Base-by-base conservation (phyloP, 2,329 filamentous ascomycete genomes). In the Colletotrichum siamense region DNA sequence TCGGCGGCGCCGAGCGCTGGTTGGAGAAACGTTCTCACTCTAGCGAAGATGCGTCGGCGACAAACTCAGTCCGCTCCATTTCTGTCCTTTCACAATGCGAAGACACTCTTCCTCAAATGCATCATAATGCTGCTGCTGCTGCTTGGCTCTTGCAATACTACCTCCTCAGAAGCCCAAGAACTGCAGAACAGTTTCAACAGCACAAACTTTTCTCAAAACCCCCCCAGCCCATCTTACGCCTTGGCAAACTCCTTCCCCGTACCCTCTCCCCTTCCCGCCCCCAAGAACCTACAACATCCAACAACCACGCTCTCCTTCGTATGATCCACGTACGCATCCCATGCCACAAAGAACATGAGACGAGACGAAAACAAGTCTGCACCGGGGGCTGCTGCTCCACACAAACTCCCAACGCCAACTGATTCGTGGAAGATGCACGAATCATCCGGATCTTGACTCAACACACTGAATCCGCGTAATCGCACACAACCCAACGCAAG, bases 331-430 rank as follows among this genome's bases (percentile, higher is more conserved):
- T n/a, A 32, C 18, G 64, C 16, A 30, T 18, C 44, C 44, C 44
- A 13, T 52, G n/a, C 44, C 44, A 28, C 10, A 36, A 24, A 15
- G 2, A 26, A 66, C 28, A 66, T 67, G 44, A 68, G 65, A 68
- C 65, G 65, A 68, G 65, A 68, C 49, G 65, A 57, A 68, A 28
- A 22, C 26, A 34, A 13, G 32, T 34, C 32, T 34, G 32, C 32
- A 34, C 32, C 32, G 32, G 32, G 30, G 30, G 30, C 30, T 32
- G 32, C 32, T 32, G 9, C 30, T 34, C 32, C 34, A 36, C 34
- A 36, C 34, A 36, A 6, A 4, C 39, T 18, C 39, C 39, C 39
- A n/a, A 10, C 18, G 5, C 39, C n/a, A 22, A 52, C 44, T 36
- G 49, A 68, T 18, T 68, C 49, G 49, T 68, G 30, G 8, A 26